Percentiles rank a stretch among this genome's conserved stretches.
Conservation (phyloP, 495 filamentous ascomycete genomes). For the Aspergillus egyptiacus region DNA sequence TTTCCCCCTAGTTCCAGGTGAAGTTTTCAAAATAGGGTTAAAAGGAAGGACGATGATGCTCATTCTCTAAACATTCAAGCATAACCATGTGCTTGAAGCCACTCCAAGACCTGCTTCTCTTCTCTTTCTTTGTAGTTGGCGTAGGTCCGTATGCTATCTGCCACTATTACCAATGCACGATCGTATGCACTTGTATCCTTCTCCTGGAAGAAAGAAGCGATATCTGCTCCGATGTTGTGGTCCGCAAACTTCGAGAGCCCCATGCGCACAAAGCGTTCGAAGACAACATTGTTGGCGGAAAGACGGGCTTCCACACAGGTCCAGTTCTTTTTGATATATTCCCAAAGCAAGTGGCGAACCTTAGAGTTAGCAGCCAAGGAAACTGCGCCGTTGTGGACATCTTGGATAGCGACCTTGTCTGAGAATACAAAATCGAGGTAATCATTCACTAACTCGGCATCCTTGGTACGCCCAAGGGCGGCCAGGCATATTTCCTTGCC, state of each 20-base stretch:
- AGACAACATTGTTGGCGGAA: constrained; percentile 72
- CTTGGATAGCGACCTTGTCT: constrained; percentile 68
- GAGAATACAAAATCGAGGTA: constrained; percentile 78
- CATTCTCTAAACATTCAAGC: constrained; percentile 23
- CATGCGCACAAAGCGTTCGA: constrained; percentile 79
- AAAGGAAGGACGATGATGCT: no score
- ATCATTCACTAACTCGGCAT: constrained; percentile 58
- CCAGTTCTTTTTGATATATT: constrained; percentile 80
- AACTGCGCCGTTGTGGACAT: constrained; percentile 74
- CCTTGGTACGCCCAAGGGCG: constrained; percentile 68
- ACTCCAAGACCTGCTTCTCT: constrained; percentile 58
- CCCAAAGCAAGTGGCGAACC: constrained; percentile 68
- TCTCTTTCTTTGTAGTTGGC: constrained; percentile 74
- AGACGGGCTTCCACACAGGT: constrained; percentile 57
- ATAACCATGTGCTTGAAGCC: constrained; percentile 63
- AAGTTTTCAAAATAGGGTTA: no score
- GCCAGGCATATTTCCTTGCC: constrained; percentile 80
- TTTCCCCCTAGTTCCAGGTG: not conserved
- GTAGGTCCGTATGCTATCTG: constrained; percentile 72
- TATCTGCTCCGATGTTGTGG: constrained; percentile 62
- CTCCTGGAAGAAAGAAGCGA: constrained; percentile 72
- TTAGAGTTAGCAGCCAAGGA: constrained; percentile 65
- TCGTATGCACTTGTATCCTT: constrained; percentile 79
- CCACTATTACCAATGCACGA: constrained; percentile 68
- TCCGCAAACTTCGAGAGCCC: constrained; percentile 72